These are phyloP conservation scores for Rutstroemia sp. DNA, from an alignment of 2,329 filamentous ascomycete species.

Conservation along the genomic window DNA sequence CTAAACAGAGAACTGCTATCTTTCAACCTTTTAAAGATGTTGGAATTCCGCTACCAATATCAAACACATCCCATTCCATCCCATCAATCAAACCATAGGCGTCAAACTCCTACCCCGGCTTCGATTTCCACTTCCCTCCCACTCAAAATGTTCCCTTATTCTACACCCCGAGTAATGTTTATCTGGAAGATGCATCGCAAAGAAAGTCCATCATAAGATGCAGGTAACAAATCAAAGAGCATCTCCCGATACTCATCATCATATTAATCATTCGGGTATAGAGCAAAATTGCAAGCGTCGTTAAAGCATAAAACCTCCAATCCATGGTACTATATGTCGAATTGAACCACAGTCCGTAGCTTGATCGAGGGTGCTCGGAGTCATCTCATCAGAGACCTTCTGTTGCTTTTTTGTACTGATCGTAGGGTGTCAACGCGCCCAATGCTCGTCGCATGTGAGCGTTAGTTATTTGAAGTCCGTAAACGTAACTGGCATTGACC, in stretches of 20 bases:
- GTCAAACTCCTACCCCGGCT: too few species aligned
- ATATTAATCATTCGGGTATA: neutral
- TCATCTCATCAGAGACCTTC: neutral
- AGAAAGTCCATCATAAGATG: neutral
- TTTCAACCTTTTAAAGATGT: too few species aligned
- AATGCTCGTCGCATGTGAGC: constrained; percentile 85
- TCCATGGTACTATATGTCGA: neutral
- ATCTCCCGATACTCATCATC: neutral
- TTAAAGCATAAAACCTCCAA: neutral
- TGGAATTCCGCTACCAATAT: too few species aligned
- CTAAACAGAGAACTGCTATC: too few species aligned
- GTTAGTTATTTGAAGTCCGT: constrained; percentile 81
- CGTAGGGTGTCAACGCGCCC: constrained; percentile 72
- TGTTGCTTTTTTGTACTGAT: constrained; percentile 18
- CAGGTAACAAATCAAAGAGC: neutral
- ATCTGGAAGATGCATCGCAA: neutral
- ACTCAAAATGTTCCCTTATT: neutral
- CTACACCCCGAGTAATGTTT: neutral
- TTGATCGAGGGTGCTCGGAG: too few species aligned
- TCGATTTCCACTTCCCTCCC: too few species aligned
- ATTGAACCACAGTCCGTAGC: too few species aligned
- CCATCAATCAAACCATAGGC: too few species aligned
- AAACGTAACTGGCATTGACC: constrained; percentile 98
- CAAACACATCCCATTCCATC: too few species aligned
- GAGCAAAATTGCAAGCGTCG: neutral